These are phyloP conservation scores for Oemleria cerasiformis DNA, from an alignment of 306 rosid genomes.

Conservation along the genomic window DNA sequence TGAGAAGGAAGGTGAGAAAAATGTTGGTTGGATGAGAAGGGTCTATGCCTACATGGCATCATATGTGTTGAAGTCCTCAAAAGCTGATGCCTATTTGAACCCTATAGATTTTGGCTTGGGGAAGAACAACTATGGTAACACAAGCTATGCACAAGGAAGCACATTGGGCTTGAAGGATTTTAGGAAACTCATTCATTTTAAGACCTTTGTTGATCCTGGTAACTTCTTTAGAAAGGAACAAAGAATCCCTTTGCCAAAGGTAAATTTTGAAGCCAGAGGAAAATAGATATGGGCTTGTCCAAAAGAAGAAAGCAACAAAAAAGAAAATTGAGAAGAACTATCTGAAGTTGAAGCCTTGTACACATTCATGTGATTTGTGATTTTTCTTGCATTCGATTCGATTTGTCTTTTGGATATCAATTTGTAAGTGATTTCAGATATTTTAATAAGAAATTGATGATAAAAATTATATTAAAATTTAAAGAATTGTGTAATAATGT, in stretches of 20 bases:
- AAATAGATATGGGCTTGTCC: neutral
- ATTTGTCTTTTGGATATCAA: too few relatives aligned
- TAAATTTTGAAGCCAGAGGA: neutral
- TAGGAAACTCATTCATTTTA: constrained; percentile 50
- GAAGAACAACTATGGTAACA: neutral
- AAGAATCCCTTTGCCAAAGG: constrained; percentile 43
- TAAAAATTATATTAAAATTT: too few relatives aligned
- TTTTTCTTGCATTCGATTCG: too few relatives aligned
- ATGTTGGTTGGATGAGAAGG: constrained; percentile 48
- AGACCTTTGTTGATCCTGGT: constrained; percentile 63
- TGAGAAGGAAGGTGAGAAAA: constrained; percentile 34
- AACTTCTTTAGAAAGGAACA: constrained; percentile 76
- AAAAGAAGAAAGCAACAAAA: too few relatives aligned
- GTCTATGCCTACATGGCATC: constrained; percentile 61
- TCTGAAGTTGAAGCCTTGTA: too few relatives aligned
- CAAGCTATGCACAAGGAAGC: constrained; percentile 14
- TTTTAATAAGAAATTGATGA: too few relatives aligned
- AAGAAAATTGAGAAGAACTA: too few relatives aligned
- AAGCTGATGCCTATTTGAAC: constrained; percentile 71
- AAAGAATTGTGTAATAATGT: too few relatives aligned
- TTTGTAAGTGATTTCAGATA: too few relatives aligned
- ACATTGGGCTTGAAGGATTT: constrained; percentile 66
- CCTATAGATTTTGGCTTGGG: constrained; percentile 63
- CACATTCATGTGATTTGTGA: too few relatives aligned
- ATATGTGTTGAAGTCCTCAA: constrained; percentile 56